A percentile compares a stretch with the other conserved stretches of the same genome.
phyloP scores from a whole-genome alignment of 352 stramenopile species.

The Ophiocytium majus region DNA sequence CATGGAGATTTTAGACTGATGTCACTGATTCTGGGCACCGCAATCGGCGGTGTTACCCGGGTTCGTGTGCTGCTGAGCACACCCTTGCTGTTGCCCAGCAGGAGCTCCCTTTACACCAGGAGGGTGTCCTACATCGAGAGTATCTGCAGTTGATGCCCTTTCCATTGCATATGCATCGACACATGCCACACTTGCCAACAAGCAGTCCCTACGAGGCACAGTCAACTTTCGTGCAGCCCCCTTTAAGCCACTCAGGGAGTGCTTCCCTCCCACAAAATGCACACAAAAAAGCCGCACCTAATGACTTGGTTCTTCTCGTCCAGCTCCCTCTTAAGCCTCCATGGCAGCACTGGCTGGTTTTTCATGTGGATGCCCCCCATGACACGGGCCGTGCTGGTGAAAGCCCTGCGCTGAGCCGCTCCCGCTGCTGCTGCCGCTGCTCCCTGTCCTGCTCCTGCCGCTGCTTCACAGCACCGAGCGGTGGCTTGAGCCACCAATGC shows the following conservation, averaged over 20 bases:
- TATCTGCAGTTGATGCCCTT: background rate
- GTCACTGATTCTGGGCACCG: too few relatives aligned
- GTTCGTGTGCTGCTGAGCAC: too few relatives aligned
- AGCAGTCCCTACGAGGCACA: background rate
- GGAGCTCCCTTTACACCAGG: too few relatives aligned
- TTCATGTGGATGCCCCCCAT: constrained; percentile 18
- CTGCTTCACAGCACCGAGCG: background rate
- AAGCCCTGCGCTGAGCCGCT: background rate
- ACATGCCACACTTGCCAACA: background rate
- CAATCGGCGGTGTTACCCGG: too few relatives aligned
- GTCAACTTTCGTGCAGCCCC: too few relatives aligned
- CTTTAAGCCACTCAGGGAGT: background rate
- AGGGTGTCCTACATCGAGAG: background rate
- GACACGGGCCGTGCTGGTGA: background rate
- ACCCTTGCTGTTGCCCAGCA: too few relatives aligned
- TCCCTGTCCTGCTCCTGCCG: too few relatives aligned
- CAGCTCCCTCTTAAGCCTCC: constrained; percentile 4
- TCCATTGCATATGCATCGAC: background rate
- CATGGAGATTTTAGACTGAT: too few relatives aligned
- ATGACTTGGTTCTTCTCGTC: constrained; percentile 1
- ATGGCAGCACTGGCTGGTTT: background rate
- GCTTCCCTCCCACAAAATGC: too few relatives aligned
- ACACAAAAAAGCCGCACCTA: too few relatives aligned
- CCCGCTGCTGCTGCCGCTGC: too few relatives aligned
- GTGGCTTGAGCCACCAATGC: background rate